A percentile compares a stretch with the other conserved stretches of the same genome.
These are phyloP conservation scores for Ceratocystis variospora DNA, from an alignment of 2,329 filamentous ascomycete species.

Conservation along the genomic window DNA sequence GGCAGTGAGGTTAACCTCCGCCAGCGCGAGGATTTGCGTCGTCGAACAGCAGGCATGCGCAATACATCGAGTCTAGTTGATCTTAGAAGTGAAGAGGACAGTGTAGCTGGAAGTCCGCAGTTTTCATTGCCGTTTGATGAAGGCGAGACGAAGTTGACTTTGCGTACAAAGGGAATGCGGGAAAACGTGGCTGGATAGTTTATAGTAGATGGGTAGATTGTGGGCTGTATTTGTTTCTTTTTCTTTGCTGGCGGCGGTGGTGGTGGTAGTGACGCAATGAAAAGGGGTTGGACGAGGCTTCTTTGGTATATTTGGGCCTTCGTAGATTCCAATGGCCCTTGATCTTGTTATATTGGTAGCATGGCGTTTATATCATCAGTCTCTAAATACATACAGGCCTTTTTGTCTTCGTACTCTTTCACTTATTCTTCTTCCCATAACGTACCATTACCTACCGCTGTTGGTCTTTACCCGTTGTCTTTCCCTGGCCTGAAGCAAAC, in stretches of 20 bases:
- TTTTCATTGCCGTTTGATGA: constrained; percentile 36
- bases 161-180: constrained; percentile 43
- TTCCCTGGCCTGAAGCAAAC: constrained; percentile 30
- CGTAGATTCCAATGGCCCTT: neutral
- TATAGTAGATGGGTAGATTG: neutral
- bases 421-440: neutral
- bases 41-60: constrained; percentile 24
- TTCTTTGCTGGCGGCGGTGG: neutral
- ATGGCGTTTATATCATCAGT: neutral
- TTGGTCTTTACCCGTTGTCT: neutral
- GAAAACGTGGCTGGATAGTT: constrained; percentile 26
- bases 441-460: neutral
- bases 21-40: constrained; percentile 31
- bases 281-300: neutral
- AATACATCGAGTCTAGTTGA: constrained; percentile 18
- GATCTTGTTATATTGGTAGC: constrained; percentile 2
- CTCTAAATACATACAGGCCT: neutral
- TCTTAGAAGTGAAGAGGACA: constrained; percentile 20
- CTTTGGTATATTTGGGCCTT: neutral
- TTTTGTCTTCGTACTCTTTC: neutral
- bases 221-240: constrained; percentile 1
- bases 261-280: neutral
- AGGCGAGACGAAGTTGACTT: constrained; percentile 33
- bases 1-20: constrained; percentile 32
- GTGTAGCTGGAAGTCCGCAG: constrained; percentile 12